Evolutionary conservation across 2,329 filamentous ascomycete species (phyloP).

Genomic region (Stemphylium vesicarium): DNA sequence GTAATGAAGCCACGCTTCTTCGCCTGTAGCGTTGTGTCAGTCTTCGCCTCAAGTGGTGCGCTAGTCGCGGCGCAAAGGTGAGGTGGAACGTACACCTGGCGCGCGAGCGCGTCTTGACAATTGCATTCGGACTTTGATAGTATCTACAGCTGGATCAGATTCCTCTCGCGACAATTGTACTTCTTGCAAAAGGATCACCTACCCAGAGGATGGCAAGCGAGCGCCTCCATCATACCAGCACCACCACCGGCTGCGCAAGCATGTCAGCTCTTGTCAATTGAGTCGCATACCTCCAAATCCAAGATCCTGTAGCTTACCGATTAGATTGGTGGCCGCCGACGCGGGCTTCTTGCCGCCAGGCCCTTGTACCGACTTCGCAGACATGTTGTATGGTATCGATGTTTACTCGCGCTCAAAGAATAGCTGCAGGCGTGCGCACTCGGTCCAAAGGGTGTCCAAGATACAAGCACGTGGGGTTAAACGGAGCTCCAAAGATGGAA

Average conservation of each 20-base stretch:
- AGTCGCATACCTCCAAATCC: neutral
- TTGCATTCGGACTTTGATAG: conserved; percentile 99
- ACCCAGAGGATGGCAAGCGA: conserved; percentile 94
- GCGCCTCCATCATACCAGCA: conserved; percentile 99
- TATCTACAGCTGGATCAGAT: conserved; percentile 65
- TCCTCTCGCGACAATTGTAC: neutral
- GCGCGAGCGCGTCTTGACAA: conserved; percentile 83
- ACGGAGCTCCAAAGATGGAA: neutral
- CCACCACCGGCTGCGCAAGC: conserved; percentile 80
- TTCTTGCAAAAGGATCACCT: conserved; percentile 38
- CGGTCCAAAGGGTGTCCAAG: neutral
- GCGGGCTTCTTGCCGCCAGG: conserved; percentile 75
- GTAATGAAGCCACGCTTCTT: conserved; percentile 86
- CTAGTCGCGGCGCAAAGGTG: neutral
- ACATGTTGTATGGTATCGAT: conserved; percentile 54
- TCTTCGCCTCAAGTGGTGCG: neutral
- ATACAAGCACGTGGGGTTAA: conserved; percentile 1
- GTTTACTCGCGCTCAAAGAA: conserved; percentile 2
- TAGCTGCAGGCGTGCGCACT: neutral
- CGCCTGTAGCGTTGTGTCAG: conserved; percentile 48
- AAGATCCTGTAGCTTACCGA: conserved; percentile 66
- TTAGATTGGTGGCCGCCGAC: conserved; percentile 86
- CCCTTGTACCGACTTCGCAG: conserved; percentile 63
- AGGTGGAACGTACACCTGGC: conserved; percentile 70
- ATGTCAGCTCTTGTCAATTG: conserved; percentile 20